These are phyloP conservation scores for Aureobasidium leucospermi DNA, from an alignment of 2,329 filamentous ascomycete genomes.

Conservation along the genomic window DNA sequence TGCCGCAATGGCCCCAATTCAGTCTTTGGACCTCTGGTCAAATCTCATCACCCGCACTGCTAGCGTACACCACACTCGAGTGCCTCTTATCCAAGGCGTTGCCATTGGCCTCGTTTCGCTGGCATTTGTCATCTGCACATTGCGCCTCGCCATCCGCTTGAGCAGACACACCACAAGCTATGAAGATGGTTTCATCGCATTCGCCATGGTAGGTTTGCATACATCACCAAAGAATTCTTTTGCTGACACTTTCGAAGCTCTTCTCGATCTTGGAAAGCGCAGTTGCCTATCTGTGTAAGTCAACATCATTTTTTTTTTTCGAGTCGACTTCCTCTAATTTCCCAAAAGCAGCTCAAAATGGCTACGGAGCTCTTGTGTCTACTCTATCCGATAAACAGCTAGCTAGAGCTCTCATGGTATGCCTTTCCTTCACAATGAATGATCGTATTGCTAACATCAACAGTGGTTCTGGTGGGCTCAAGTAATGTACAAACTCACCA, in stretches of 20 bases:
- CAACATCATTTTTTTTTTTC: neutral
- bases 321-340: neutral
- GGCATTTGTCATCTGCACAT: neutral
- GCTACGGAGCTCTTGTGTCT: neutral
- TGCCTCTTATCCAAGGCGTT: neutral
- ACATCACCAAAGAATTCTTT: neutral
- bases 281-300: conserved; percentile 1
- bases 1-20: neutral
- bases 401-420: conserved; percentile 3
- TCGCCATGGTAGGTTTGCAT: neutral
- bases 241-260: neutral
- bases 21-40: neutral
- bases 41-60: neutral
- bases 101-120: neutral
- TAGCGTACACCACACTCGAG: neutral
- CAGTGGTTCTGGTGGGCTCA: conserved; percentile 14
- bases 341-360: neutral
- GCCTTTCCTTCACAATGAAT: too few species aligned
- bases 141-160: conserved; percentile 1
- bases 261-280: conserved; percentile 6
- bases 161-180: neutral
- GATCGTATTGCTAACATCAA: neutral
- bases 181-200: conserved; percentile 8
- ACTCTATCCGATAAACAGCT: conserved; percentile 2
- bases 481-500: conserved; percentile 11